These are phyloP conservation scores for Passalora sequoiae DNA, from an alignment of 2,329 filamentous ascomycete genomes.

Conservation along the genomic window DNA sequence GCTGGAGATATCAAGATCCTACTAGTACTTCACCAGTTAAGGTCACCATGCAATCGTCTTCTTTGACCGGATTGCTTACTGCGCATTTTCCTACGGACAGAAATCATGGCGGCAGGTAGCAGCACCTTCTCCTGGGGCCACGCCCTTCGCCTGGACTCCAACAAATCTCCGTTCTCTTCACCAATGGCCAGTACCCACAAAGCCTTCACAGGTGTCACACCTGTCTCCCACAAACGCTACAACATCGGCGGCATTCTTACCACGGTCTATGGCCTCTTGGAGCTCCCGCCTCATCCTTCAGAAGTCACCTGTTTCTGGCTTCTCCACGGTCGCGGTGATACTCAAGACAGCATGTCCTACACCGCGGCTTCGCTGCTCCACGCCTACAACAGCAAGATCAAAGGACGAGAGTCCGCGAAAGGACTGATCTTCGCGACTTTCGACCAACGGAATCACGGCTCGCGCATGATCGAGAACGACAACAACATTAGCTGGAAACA, in stretches of 20 bases:
- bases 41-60: too few relatives aligned
- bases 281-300: constrained; percentile 52
- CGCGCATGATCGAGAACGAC: constrained; percentile 58
- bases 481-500: constrained; percentile 75
- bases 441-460: constrained; percentile 90
- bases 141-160: constrained; percentile 29
- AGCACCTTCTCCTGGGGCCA: constrained; percentile 32
- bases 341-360: constrained; percentile 67
- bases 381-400: constrained; percentile 56
- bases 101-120: constrained; percentile 26
- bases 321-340: constrained; percentile 71
- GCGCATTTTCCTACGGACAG: too few relatives aligned
- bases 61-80: too few relatives aligned
- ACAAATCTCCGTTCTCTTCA: constrained; percentile 30
- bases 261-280: constrained; percentile 74
- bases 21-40: too few relatives aligned
- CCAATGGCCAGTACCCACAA: constrained; percentile 29
- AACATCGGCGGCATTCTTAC: constrained; percentile 73
- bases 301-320: constrained; percentile 82
- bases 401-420: constrained; percentile 27
- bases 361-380: constrained; percentile 64
- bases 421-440: constrained; percentile 78
- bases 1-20: too few relatives aligned
- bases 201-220: constrained; percentile 28
- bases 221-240: constrained; percentile 60